phyloP scores from a whole-genome alignment of 441 rosid genomes.

The Gossypium davidsonii region DNA sequence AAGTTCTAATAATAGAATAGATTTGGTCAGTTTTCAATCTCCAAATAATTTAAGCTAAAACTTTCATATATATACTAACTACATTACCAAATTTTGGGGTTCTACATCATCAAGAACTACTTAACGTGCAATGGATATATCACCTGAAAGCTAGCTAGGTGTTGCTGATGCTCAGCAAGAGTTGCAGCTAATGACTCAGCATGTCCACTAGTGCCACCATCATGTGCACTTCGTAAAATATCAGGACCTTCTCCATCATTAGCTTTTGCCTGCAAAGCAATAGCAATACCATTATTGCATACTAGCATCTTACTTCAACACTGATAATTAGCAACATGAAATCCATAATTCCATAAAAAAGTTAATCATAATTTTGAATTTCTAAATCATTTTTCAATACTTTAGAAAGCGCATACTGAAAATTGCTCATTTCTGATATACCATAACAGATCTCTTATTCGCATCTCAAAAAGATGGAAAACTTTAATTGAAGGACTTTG shows the following conservation, averaged over 20 bases:
- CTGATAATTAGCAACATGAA: slow-evolving; percentile 1
- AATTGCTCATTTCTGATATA: not conserved
- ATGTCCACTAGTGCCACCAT: slow-evolving; percentile 81
- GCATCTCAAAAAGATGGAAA: not conserved
- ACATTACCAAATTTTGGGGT: not conserved
- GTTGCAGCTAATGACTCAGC: slow-evolving; percentile 87
- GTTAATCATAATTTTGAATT: not conserved
- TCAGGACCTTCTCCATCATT: slow-evolving; percentile 98
- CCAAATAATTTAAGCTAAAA: not conserved
- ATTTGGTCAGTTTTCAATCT: not conserved
- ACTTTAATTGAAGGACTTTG: not conserved
- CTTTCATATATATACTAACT: slow-evolving; percentile 13
- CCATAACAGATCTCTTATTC: not conserved
- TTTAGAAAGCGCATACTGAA: not conserved
- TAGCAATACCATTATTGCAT: slow-evolving; percentile 9
- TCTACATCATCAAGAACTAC: slow-evolving; percentile 2
- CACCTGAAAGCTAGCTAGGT: slow-evolving; percentile 97
- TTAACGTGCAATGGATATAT: slow-evolving; percentile 5
- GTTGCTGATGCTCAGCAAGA: slow-evolving; percentile 93
- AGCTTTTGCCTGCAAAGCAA: slow-evolving; percentile 71
- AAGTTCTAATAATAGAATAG: not conserved
- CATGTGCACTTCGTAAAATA: slow-evolving; percentile 63
- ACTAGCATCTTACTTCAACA: slow-evolving; percentile 5
- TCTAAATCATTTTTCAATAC: not conserved
- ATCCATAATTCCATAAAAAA: slow-evolving; percentile 7